Evolutionary conservation across 805 yeast species (phyloP).

Genomic region (Tetrapisispora pingtungensis): DNA sequence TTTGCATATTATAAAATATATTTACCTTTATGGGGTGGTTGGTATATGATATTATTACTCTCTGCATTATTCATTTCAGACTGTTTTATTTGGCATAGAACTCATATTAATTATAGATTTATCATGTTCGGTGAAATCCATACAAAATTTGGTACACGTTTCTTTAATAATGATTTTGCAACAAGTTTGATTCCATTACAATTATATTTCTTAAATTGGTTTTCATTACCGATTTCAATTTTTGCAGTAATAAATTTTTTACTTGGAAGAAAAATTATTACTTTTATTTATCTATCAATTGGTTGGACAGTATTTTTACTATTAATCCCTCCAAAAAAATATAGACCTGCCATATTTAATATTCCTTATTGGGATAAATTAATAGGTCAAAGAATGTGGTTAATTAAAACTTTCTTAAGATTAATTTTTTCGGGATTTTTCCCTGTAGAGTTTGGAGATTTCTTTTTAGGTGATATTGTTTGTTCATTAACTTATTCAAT

Average conservation of each 20-base stretch:
- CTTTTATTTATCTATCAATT: conserved; percentile 47
- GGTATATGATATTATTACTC: conserved; percentile 54
- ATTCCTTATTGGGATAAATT: conserved; percentile 28
- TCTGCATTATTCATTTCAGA: conserved; percentile 55
- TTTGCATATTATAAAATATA: conserved; percentile 36
- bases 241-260: conserved; percentile 69
- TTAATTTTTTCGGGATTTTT: conserved; percentile 72
- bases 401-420: conserved; percentile 61
- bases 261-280: conserved; percentile 57
- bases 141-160: conserved; percentile 40
- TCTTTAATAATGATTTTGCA: conserved; percentile 30
- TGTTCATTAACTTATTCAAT: conserved; percentile 82
- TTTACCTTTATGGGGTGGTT: conserved; percentile 90
- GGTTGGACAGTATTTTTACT: conserved; percentile 10
- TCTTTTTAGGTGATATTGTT: conserved; percentile 83
- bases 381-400: conserved; percentile 66
- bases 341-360: not conserved
- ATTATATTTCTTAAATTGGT: conserved; percentile 51
- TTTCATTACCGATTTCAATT: conserved; percentile 46
- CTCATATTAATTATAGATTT: conserved; percentile 79
- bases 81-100: conserved; percentile 61
- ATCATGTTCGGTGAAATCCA: conserved; percentile 72
- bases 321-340: conserved; percentile 11
- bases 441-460: conserved; percentile 93
- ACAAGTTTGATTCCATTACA: conserved; percentile 33